A percentile compares a stretch with the other conserved stretches of the same genome.
These are phyloP conservation scores for Diaporthe sp. DNA, from an alignment of 2,329 filamentous ascomycete species.

Conservation along the genomic window DNA sequence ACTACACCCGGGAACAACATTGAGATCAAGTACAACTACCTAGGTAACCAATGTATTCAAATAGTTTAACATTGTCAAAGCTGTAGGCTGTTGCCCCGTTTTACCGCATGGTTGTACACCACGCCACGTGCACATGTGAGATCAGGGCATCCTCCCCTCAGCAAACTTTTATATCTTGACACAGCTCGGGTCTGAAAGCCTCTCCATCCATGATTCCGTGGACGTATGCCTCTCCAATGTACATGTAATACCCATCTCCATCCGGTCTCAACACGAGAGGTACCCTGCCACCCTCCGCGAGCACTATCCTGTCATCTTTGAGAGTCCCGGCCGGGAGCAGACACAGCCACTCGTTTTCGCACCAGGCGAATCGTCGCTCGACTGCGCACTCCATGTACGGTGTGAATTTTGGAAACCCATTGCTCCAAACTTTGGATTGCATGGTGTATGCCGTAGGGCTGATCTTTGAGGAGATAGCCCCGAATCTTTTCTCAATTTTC, in stretches of 20 bases:
- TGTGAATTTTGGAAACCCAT: neutral
- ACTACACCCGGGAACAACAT: too few relatives aligned
- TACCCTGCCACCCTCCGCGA: slow-evolving; percentile 5
- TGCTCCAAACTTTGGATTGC: neutral
- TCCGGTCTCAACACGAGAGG: neutral
- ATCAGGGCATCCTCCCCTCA: neutral
- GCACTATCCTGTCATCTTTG: neutral
- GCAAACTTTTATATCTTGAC: neutral
- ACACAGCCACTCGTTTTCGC: neutral
- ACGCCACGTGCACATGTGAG: too few relatives aligned
- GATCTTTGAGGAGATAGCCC: slow-evolving; percentile 3
- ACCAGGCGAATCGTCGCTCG: neutral
- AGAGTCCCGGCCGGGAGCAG: neutral
- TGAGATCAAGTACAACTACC: too few relatives aligned
- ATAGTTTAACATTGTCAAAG: too few relatives aligned
- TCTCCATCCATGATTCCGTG: slow-evolving; percentile 4
- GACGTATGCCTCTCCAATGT: neutral
- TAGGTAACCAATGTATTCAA: too few relatives aligned
- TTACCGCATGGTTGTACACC: too few relatives aligned
- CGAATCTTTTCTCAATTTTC: neutral
- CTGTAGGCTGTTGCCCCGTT: too few relatives aligned
- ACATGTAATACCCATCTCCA: slow-evolving; percentile 4
- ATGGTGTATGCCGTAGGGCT: neutral
- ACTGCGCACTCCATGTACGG: neutral
- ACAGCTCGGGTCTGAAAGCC: slow-evolving; percentile 2